Conservation (phyloP, 306 rosid genomes). For the Castanea crenata region DNA sequence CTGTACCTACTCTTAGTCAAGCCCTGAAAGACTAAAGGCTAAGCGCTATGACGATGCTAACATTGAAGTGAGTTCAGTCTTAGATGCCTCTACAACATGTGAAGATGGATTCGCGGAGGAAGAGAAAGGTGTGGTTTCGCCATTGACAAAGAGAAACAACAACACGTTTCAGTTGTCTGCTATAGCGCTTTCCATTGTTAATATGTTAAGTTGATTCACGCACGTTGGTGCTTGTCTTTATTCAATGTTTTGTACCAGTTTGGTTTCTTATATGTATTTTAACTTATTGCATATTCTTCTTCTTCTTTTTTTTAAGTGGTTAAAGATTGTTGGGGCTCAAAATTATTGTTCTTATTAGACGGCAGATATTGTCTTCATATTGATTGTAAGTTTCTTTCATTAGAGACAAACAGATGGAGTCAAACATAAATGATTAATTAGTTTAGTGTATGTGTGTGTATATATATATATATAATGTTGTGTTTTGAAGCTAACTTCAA, state of each 20-base stretch:
- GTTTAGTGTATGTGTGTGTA: too few relatives aligned
- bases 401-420: background rate
- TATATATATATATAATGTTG: background rate
- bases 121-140: slow-evolving; percentile 32
- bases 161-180: slow-evolving; percentile 55
- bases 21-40: slow-evolving; percentile 36
- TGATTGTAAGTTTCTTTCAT: background rate
- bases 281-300: background rate
- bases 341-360: background rate
- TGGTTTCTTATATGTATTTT: background rate
- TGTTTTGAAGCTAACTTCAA: slow-evolving; percentile 21
- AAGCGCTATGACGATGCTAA: slow-evolving; percentile 48
- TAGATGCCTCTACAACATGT: slow-evolving; percentile 61
- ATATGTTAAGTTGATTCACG: slow-evolving; percentile 30
- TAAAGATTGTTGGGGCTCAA: background rate
- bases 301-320: background rate
- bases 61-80: slow-evolving; percentile 42
- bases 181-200: slow-evolving; percentile 60
- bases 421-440: too few relatives aligned
- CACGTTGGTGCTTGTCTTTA: background rate
- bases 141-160: slow-evolving; percentile 52
- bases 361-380: background rate
- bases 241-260: background rate
- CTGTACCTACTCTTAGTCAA: slow-evolving; percentile 34
- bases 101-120: slow-evolving; percentile 78